Evolutionary conservation across 306 rosid genomes (phyloP).

Genomic region (Medicago truncatula): MtrunA17r5.0-ANR NC_053049.1:1436001-1436500

Average conservation of each 20-base stretch:
- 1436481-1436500: constrained; percentile 50
- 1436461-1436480: constrained; percentile 32
- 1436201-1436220: background rate
- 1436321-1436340: constrained; percentile 44
- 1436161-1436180: background rate
- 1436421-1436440: constrained; percentile 8
- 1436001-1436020: background rate
- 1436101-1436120: background rate
- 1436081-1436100: too few species aligned
- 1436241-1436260: background rate
- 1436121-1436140: background rate
- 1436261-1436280: background rate
- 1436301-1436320: constrained; percentile 22
- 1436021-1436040: background rate
- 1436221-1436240: too few species aligned
- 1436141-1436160: too few species aligned
- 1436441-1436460: constrained; percentile 36
- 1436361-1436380: constrained; percentile 50
- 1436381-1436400: constrained; percentile 67
- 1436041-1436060: background rate
- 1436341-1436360: constrained; percentile 50
- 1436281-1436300: constrained; percentile 15
- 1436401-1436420: constrained; percentile 36
- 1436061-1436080: background rate
- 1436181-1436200: background rate